Conservation (phyloP, 2,329 filamentous ascomycete genomes). For the Colletotrichum sp. region DNA sequence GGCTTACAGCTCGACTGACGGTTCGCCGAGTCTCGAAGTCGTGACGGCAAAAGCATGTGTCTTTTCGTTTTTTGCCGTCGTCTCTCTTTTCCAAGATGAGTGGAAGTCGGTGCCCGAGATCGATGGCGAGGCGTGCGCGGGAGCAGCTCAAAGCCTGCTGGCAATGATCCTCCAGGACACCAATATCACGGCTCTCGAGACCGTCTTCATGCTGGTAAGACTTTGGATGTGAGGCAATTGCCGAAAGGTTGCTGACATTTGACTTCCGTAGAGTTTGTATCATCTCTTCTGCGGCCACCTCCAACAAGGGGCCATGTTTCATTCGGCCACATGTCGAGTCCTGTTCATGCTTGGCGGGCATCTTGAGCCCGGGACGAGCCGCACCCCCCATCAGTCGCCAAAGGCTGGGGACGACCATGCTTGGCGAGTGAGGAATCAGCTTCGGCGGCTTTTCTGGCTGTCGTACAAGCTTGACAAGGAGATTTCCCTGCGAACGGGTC, state of each 20-base stretch:
- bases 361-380: conserved; percentile 14
- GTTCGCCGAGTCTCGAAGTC: conserved; percentile 26
- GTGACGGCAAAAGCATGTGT: conserved; percentile 50
- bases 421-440: conserved; percentile 34
- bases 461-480: conserved; percentile 62
- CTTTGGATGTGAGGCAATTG: neutral
- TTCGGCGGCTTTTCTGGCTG: conserved; percentile 57
- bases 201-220: conserved; percentile 53
- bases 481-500: conserved; percentile 56
- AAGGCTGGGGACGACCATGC: neutral
- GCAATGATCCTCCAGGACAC: conserved; percentile 47
- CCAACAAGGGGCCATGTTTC: conserved; percentile 48
- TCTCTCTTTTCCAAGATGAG: conserved; percentile 28
- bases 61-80: conserved; percentile 50
- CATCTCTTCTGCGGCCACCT: conserved; percentile 51
- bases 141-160: conserved; percentile 46
- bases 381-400: conserved; percentile 17
- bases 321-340: conserved; percentile 49
- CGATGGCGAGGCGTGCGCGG: conserved; percentile 44
- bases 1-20: conserved; percentile 43
- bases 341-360: conserved; percentile 56
- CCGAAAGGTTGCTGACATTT: neutral
- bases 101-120: conserved; percentile 25
- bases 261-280: conserved; percentile 38
- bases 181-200: conserved; percentile 48